These are phyloP conservation scores for Scleroderma citrinum DNA, from an alignment of 768 basidiomycete species.

Conservation along the genomic window DNA sequence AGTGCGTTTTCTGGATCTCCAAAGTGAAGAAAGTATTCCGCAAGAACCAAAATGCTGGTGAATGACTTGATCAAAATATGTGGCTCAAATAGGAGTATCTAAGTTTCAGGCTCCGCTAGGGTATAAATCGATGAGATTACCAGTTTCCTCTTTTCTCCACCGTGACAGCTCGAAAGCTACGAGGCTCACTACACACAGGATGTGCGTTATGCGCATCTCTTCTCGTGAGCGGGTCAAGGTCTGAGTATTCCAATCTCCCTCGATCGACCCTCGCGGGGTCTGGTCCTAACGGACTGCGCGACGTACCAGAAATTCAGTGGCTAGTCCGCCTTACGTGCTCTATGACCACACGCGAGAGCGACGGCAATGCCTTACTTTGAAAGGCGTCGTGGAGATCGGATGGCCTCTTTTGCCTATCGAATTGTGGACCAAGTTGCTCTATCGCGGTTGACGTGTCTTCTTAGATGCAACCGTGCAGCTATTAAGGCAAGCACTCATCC, in stretches of 20 bases:
- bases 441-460: neutral
- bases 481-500: too few relatives aligned
- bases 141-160: too few relatives aligned
- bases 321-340: slow-evolving; percentile 15
- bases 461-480: neutral
- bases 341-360: slow-evolving; percentile 23
- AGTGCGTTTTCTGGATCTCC: too few relatives aligned
- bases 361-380: slow-evolving; percentile 6
- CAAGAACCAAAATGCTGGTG: too few relatives aligned
- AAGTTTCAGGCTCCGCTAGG: too few relatives aligned
- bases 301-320: slow-evolving; percentile 56
- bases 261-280: slow-evolving; percentile 55
- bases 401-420: neutral
- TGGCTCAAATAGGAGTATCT: too few relatives aligned
- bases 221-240: slow-evolving; percentile 71
- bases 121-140: too few relatives aligned
- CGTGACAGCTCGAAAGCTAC: slow-evolving; percentile 48
- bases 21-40: too few relatives aligned
- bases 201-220: slow-evolving; percentile 16
- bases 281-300: slow-evolving; percentile 47
- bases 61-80: too few relatives aligned
- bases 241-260: slow-evolving; percentile 64
- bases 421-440: neutral
- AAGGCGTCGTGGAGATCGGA: slow-evolving; percentile 10
- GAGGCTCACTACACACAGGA: slow-evolving; percentile 57